Evolutionary conservation across 2,329 filamentous ascomycete species (phyloP), one percentile per base, ranked within the genome.

Genomic region (Colletotrichum sp.): DNA sequence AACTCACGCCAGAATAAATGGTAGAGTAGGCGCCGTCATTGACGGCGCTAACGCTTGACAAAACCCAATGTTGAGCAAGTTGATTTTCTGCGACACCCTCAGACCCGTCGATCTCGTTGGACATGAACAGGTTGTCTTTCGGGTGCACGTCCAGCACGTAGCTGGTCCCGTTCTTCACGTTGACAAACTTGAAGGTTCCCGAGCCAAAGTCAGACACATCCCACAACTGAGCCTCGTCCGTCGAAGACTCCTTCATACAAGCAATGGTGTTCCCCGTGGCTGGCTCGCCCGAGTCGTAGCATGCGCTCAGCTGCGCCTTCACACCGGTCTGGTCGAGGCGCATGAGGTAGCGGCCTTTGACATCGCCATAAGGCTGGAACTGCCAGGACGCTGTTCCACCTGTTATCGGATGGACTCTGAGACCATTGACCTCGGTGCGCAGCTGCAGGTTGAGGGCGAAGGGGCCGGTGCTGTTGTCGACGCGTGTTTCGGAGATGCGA

Each of bases 11-110:
- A 6, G 80, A 80, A 30, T 82, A 84, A 8, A 80, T 78, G 0
- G 84, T 85, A 6, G 82, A 84, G 64, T 81, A 85, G 4, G 80
- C 82, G 4, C 79, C 80, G 19, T 85, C 82, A 39, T 85, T 77
- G 4, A 85, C 80, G 5, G 80, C 55, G 4, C 77, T 79, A 6
- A 79, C 80, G 39, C 83, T 84, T 19, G 80, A 82, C 77, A 85
- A 80, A 52, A 84, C 74, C 83, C 84, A 85, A 30, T 82, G 82
- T 61, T 84, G 83, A 0, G 82, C 82, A 2, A 77, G 79, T 67
- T 84, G 82, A 3, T 78, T 77, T 3, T 79, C 78, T 16, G 69
- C 34, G 32, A 68, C 70, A 65, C 73, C 59, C 22, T 59, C 22
- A 32, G 29, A 69, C 13, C 70, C 74, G 3, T 78, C 72, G 2